Evolutionary conservation across 768 basidiomycete species (phyloP).

Genomic region (Amyloporia xantha): DNA sequence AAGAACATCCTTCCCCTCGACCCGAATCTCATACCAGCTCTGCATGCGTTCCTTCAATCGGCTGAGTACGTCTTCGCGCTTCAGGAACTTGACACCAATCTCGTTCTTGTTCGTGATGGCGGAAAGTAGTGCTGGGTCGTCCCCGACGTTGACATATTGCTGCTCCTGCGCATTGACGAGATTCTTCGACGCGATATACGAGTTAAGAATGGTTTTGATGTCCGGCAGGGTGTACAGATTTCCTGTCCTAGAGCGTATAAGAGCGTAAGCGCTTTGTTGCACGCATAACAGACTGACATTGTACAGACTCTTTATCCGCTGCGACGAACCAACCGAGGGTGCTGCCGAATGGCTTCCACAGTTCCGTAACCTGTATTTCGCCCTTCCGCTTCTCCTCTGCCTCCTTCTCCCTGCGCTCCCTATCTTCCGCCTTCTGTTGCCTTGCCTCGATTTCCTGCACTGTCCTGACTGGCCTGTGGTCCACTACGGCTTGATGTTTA

Average conservation of each 20-base stretch:
- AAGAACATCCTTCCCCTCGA: constrained; percentile 48
- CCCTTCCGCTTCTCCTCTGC: constrained; percentile 33
- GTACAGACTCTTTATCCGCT: constrained; percentile 53
- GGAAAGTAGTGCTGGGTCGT: constrained; percentile 21
- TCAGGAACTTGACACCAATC: constrained; percentile 44
- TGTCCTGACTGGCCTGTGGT: constrained; percentile 49
- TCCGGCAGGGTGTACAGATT: constrained; percentile 51
- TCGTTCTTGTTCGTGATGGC: constrained; percentile 28
- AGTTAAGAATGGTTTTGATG: constrained; percentile 49
- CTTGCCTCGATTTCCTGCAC: constrained; percentile 60
- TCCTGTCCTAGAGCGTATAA: constrained; percentile 34
- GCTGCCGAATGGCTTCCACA: constrained; percentile 68
- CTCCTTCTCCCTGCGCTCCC: constrained; percentile 46
- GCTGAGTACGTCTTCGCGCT: constrained; percentile 55
- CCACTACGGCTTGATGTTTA: constrained; percentile 47
- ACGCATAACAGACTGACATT: neutral
- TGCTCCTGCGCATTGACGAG: constrained; percentile 64
- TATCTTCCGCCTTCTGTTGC: constrained; percentile 51
- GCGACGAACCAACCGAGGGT: constrained; percentile 57
- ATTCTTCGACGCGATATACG: constrained; percentile 53
- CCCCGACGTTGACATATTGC: constrained; percentile 65
- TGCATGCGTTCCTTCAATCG: constrained; percentile 65
- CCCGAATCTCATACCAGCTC: constrained; percentile 59
- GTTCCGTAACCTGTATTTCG: constrained; percentile 55
- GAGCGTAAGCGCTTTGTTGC: neutral